Base-by-base conservation (phyloP, 2,329 filamentous ascomycete genomes). In the Pestalotiopsis sp. region DNA sequence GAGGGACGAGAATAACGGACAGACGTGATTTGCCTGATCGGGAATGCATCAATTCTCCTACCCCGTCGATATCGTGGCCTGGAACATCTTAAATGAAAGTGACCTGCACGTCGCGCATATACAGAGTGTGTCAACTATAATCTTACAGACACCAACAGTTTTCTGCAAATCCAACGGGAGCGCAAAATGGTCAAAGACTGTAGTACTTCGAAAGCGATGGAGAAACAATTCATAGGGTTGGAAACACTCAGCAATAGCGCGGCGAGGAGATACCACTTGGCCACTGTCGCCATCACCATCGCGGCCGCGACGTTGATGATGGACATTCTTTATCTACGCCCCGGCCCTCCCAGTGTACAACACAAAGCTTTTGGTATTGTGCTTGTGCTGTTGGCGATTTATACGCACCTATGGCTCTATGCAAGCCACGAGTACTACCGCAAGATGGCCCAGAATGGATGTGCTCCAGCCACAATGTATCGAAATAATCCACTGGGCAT, bases 401-500 rank as follows among this genome's bases (percentile, higher is more conserved):
- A 71, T 60, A 71, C 70, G n/a, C 69, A 74, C 20, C 60, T 61
- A 2, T 69, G 59, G 9, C 72, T 77, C 9, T 71, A 74, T 14
- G 62, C 64, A 2, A 58, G 67, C 12, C 68, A 75, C 62, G 36
- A 12, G 13, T 73, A 76, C 68, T 72, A 73, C 52, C 41, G 36
- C 12, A 65, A 70, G 38, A 74, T 73, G 58, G 65, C 66, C 1
- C 60, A 17, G 12, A 59, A 66, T 14, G 73, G 74, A 2, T 77
- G 76, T 52, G 27, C 56, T 57, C 75, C 74, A 2, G 41, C 66
- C 4, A 72, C 73, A 4, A 63, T 45, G 7, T 75, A 71, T 66
- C 74, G 72, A 3, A 56, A 69, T 5, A 75, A 78, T 64, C n/a
- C 66, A 4, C 20, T 72, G 12, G 77, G 77, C 1, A 36, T 77